These are phyloP conservation scores for Dendrostoma leiphaemia DNA, from an alignment of 2,329 filamentous ascomycete species.

Conservation along the genomic window DNA sequence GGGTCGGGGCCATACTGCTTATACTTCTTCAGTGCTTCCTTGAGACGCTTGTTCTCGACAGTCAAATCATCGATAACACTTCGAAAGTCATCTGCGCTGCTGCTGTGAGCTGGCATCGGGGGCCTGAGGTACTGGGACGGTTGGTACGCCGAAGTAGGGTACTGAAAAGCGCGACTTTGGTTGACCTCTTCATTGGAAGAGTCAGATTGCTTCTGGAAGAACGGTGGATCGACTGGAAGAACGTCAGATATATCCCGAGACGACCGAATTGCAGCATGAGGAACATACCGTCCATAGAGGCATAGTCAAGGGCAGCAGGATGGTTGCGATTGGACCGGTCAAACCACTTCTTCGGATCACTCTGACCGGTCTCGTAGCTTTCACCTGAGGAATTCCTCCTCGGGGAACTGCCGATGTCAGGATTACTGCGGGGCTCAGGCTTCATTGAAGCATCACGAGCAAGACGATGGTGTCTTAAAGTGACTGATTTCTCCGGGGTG, in stretches of 20 bases:
- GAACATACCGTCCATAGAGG: constrained; percentile 46
- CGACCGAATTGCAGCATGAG: too few relatives aligned
- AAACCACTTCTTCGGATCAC: constrained; percentile 55
- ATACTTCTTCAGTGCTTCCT: constrained; percentile 69
- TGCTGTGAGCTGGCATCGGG: constrained; percentile 42
- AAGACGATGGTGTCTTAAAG: constrained; percentile 44
- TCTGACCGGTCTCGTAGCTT: constrained; percentile 46
- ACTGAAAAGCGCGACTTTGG: constrained; percentile 22
- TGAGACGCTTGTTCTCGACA: constrained; percentile 77
- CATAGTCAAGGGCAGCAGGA: constrained; percentile 38
- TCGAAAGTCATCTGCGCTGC: constrained; percentile 71
- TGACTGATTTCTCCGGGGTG: constrained; percentile 45
- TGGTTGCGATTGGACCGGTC: constrained; percentile 52
- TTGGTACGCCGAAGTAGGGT: constrained; percentile 11
- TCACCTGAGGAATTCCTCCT: constrained; percentile 46
- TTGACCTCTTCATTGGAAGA: constrained; percentile 46
- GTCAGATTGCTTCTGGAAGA: constrained; percentile 52
- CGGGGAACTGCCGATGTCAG: constrained; percentile 21
- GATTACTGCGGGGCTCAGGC: constrained; percentile 14
- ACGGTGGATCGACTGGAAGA: constrained; percentile 49
- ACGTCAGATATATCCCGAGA: not conserved
- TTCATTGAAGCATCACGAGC: constrained; percentile 38
- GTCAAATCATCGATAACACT: constrained; percentile 87
- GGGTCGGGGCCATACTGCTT: constrained; percentile 65
- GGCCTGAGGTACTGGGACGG: constrained; percentile 2